Evolutionary conservation across 768 basidiomycete species (phyloP), one percentile per base, ranked within the genome.

Genomic region (Wakefieldia striispora): DNA sequence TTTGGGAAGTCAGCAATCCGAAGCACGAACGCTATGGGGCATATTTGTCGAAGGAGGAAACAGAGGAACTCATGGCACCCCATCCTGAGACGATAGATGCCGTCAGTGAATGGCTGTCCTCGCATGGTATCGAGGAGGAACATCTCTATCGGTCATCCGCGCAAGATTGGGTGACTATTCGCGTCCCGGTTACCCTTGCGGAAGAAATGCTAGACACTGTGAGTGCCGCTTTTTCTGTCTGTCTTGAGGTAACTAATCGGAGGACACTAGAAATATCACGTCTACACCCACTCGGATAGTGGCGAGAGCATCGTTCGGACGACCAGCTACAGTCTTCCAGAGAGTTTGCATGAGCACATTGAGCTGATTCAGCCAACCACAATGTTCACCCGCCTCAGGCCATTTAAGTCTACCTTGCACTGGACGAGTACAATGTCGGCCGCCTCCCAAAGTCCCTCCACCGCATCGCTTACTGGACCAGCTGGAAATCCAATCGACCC

Each of bases 201-300:
- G 87, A 90, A 64, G 68, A 78, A 55, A 83, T 90, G 79, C 74
- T 90, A n/a, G 70, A 80, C 58, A 84, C 88, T 40, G 85, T 86
- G 57, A 58, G 78, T 36, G 27, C 20, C 0, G 3, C 26, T 2
- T 20, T 14, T n/a, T 37, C 5, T 35, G 10, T 43, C 13, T 11
- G 3, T 44, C 16, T 16, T 16, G 33, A 37, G 24, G 8, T 48
- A 37, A 21, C 24, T 1, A 41, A 24, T 27, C 1, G 6, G 50
- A 6, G 16, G 23, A 37, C 44, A 41, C 16, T 53, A 87, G 83
- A 80, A 76, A 57, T 90, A 86, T 58, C 69, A 80, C 49, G 62
- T 83, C 34, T 90, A 81, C 76, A 71, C 75, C 45, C 80, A 88
- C 60, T 61, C 65, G 10, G 67, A 69, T 19, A 76, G 70, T 43